phyloP scores from a whole-genome alignment of 192 early-diverging fungal genomes.

The Backusella tuberculispora region DNA sequence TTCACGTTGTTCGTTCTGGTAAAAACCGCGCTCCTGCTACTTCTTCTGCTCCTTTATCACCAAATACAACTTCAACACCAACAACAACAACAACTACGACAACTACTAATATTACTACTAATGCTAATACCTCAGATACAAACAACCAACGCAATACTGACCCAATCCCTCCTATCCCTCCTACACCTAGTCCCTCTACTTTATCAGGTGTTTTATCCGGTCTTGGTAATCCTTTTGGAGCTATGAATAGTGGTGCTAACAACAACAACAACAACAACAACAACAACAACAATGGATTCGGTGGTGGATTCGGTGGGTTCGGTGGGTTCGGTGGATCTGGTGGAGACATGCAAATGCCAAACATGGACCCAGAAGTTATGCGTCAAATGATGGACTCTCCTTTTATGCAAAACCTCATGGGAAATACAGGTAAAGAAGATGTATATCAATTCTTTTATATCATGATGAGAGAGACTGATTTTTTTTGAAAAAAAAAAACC shows the following conservation, averaged over 20 bases:
- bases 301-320: neutral
- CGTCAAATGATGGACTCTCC: slow-evolving; percentile 46
- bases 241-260: neutral
- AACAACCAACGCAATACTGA: neutral
- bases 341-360: slow-evolving; percentile 22
- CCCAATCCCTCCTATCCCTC: slow-evolving; percentile 27
- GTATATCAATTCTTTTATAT: neutral
- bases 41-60: slow-evolving; percentile 28
- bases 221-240: slow-evolving; percentile 6
- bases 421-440: slow-evolving; percentile 37
- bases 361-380: slow-evolving; percentile 42
- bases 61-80: slow-evolving; percentile 27
- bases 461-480: neutral
- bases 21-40: slow-evolving; percentile 30
- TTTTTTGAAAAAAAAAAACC: neutral
- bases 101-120: neutral
- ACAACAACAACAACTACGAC: neutral
- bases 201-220: neutral
- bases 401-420: slow-evolving; percentile 41
- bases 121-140: neutral
- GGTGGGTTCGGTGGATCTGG: neutral
- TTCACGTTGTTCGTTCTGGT: slow-evolving; percentile 86
- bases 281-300: neutral
- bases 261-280: neutral
- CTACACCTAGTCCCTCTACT: slow-evolving; percentile 11